These are phyloP conservation scores for Cercospora sojina DNA, from an alignment of 2,329 filamentous ascomycete species.

Conservation along the genomic window DNA sequence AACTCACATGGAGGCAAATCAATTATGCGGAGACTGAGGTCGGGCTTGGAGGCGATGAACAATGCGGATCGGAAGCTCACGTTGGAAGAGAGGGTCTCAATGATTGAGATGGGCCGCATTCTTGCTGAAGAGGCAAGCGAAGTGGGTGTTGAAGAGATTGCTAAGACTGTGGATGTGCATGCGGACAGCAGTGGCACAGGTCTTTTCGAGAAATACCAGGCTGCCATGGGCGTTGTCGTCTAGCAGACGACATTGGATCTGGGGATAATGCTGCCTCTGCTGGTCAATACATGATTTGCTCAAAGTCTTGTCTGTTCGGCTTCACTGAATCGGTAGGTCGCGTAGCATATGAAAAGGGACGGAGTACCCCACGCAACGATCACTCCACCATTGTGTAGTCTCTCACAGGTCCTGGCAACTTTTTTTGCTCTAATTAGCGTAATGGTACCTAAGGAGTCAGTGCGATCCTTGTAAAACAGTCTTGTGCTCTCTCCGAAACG, in stretches of 20 bases:
- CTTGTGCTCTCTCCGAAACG: too few relatives aligned
- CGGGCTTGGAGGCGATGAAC: constrained; percentile 43
- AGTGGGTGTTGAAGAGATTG: constrained; percentile 18
- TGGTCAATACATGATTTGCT: neutral
- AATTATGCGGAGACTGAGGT: constrained; percentile 33
- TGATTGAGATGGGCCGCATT: constrained; percentile 76
- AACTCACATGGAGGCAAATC: constrained; percentile 36
- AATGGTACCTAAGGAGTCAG: too few relatives aligned
- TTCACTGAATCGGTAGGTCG: neutral
- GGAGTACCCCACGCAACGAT: neutral
- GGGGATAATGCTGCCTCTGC: neutral
- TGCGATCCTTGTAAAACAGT: neutral
- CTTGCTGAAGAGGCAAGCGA: constrained; percentile 65
- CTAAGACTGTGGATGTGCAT: constrained; percentile 33
- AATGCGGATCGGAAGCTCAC: constrained; percentile 45
- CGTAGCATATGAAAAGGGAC: neutral
- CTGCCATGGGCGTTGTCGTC: constrained; percentile 79
- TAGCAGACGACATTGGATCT: constrained; percentile 42
- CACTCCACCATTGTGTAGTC: neutral
- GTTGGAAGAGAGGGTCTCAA: constrained; percentile 63
- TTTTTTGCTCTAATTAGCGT: neutral
- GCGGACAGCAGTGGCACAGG: constrained; percentile 40
- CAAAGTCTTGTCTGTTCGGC: neutral
- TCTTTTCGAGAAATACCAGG: constrained; percentile 50
- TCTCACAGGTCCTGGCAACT: neutral